Evolutionary conservation across 768 basidiomycete genomes (phyloP).

Genomic region (Panaeolus cyanescens): DNA sequence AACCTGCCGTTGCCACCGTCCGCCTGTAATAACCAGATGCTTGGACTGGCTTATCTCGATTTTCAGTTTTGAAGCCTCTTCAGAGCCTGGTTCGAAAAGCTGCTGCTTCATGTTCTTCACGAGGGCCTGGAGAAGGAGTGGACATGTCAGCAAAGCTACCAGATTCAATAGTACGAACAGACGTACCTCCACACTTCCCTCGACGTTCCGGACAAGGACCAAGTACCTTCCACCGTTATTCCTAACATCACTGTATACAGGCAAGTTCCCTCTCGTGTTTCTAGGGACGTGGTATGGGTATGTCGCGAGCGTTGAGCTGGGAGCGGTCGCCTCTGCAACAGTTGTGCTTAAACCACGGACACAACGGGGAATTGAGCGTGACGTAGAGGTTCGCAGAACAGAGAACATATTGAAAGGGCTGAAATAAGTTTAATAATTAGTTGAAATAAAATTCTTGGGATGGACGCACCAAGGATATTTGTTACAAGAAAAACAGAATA

Average conservation of each 20-base stretch:
- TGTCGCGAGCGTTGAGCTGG: slow-evolving; percentile 9
- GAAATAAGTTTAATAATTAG: neutral
- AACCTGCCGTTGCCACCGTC: slow-evolving; percentile 63
- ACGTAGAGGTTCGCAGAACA: neutral
- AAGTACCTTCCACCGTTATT: slow-evolving; percentile 63
- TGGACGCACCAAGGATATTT: too few species aligned
- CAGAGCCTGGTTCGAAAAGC: slow-evolving; percentile 49
- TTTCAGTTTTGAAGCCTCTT: slow-evolving; percentile 50
- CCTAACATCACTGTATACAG: slow-evolving; percentile 76
- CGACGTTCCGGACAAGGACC: slow-evolving; percentile 65
- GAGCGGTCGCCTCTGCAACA: slow-evolving; percentile 9
- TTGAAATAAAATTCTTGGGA: neutral
- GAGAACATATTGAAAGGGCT: slow-evolving; percentile 5
- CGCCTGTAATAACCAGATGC: slow-evolving; percentile 62
- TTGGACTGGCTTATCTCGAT: slow-evolving; percentile 47
- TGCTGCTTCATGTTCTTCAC: slow-evolving; percentile 55
- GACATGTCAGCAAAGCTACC: slow-evolving; percentile 14
- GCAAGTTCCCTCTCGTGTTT: slow-evolving; percentile 66
- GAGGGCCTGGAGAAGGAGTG: slow-evolving; percentile 44
- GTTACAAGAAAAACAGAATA: too few species aligned
- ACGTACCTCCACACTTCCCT: slow-evolving; percentile 62
- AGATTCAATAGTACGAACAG: slow-evolving; percentile 6
- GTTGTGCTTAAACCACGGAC: slow-evolving; percentile 12
- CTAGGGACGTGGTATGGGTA: slow-evolving; percentile 63
- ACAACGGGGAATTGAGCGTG: slow-evolving; percentile 3